phyloP scores from a whole-genome alignment of 176 grass and related monocot genomes.

The Oryza officinalis region DNA sequence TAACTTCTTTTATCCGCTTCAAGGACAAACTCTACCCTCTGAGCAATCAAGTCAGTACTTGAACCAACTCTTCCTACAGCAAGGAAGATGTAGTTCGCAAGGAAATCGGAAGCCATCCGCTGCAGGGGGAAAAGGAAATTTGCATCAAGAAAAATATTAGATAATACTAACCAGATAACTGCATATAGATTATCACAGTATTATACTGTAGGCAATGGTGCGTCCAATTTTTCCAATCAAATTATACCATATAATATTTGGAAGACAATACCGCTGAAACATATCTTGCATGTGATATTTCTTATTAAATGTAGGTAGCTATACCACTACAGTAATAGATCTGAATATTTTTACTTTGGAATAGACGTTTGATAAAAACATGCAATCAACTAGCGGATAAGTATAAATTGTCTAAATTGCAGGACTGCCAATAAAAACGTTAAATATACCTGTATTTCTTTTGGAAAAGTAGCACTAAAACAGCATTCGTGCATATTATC shows the following conservation, averaged over 20 bases:
- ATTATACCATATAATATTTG: not conserved
- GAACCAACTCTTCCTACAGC: conserved; percentile 98
- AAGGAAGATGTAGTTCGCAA: conserved; percentile 85
- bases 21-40: conserved; percentile 92
- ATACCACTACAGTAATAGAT: not conserved
- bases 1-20: conserved; percentile 91
- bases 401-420: not conserved
- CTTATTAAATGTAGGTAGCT: not conserved
- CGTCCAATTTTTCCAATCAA: not conserved
- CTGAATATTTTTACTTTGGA: not conserved
- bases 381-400: not conserved
- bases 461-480: no score
- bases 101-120: conserved; percentile 89
- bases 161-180: not conserved
- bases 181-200: not conserved
- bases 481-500: not conserved
- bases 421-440: not conserved
- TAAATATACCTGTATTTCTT: no score
- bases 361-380: not conserved
- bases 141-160: not conserved
- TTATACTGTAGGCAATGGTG: not conserved
- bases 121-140: conserved; percentile 34
- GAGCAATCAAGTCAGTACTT: conserved; percentile 93
- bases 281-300: not conserved
- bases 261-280: not conserved